Evolutionary conservation across 2,329 filamentous ascomycete species (phyloP), one percentile per base, ranked within the genome.

Genomic region (Claviceps sp.): DNA sequence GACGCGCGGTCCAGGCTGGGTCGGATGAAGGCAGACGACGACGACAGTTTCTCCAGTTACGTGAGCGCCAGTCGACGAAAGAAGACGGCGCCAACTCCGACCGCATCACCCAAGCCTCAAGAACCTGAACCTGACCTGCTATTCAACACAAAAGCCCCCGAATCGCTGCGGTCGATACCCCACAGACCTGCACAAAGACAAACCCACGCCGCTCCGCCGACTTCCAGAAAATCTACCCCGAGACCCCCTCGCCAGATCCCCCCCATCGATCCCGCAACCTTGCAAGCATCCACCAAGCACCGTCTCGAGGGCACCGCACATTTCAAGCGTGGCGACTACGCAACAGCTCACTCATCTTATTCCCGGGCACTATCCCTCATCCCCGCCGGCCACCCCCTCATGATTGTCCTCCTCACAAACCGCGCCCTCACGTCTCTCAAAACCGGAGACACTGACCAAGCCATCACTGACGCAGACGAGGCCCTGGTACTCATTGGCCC

Each of bases 241-340:
- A 72, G 70, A 10, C 74, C 78, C 37, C 66, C 73, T 41, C 76
- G 84, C 14, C 74, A 75, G 39, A 73, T 87, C 38, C 90, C 91
- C 1, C 64, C 76, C 1, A 72, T 94, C 13, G 83, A 87, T 4
- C 70, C 82, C 1, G 76, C 81, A 6, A 82, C 84, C 0, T 73
- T 96, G 17, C 78, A 84, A 56, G 80, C 80, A 4, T 95, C 89
- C 10, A 84, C 85, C n/a, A 77, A 80, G 47, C 81, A 93, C 60
- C 85, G 93, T 14, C 76, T 84, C 47, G 82, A 84, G 56, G 93
- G 91, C 17, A 88, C 89, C 10, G 84, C 86, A 50, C 87, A 94
- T 57, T 97, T 95, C 71, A 97, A 96, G 68, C 82, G 88, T 39
- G 93, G 93, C 38, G 93, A 98, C 66, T 98, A 89, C 66, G 85